phyloP scores from a whole-genome alignment of 345 rosid species.

The Lenwebbia sp. region DNA sequence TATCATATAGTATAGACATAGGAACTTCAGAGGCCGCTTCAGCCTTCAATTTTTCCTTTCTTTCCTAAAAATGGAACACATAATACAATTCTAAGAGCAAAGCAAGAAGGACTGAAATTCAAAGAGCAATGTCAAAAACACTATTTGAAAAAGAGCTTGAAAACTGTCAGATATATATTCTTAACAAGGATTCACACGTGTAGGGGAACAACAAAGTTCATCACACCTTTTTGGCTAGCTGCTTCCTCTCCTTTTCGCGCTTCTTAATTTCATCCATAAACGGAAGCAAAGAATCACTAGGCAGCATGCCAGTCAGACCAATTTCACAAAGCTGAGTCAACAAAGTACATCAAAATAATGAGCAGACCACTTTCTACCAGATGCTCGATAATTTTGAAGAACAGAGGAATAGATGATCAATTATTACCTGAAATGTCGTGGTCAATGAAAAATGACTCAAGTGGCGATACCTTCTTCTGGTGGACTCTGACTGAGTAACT shows the following conservation, averaged over 20 bases:
- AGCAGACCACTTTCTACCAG: background rate
- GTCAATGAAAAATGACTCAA: slow-evolving; percentile 90
- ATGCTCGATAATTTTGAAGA: background rate
- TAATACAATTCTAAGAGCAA: slow-evolving; percentile 3
- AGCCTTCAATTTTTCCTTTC: slow-evolving; percentile 65
- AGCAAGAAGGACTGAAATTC: background rate
- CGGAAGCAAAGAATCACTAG: slow-evolving; percentile 59
- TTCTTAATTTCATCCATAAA: slow-evolving; percentile 82
- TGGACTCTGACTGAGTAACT: slow-evolving; percentile 74
- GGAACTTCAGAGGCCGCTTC: slow-evolving; percentile 52
- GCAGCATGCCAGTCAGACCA: slow-evolving; percentile 59
- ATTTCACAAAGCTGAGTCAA: slow-evolving; percentile 79
- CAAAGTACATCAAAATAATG: background rate
- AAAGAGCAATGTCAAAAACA: background rate
- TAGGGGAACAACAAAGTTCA: background rate
- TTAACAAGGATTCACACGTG: background rate
- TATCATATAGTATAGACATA: slow-evolving; percentile 28
- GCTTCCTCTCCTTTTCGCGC: slow-evolving; percentile 78
- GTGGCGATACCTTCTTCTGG: slow-evolving; percentile 77
- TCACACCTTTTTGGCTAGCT: slow-evolving; percentile 60
- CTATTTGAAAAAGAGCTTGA: background rate
- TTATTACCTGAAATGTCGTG: slow-evolving; percentile 63
- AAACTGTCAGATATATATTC: background rate
- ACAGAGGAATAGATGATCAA: background rate
- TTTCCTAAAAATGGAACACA: slow-evolving; percentile 42